phyloP scores from a whole-genome alignment of 176 grass and related monocot genomes.

The Musa beccarii region DNA sequence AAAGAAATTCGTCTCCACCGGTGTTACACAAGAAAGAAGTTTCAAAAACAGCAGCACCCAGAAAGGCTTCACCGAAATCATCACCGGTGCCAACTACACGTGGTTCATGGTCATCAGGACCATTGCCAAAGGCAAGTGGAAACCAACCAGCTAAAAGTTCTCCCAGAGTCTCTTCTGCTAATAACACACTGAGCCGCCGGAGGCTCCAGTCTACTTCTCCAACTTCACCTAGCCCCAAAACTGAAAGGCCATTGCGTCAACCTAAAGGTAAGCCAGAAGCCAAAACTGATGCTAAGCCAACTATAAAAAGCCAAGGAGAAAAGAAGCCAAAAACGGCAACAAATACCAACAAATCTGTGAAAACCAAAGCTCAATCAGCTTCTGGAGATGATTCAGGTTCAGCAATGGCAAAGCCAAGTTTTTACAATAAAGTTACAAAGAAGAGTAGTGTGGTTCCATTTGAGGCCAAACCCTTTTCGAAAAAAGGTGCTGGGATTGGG shows the following conservation, averaged over 20 bases:
- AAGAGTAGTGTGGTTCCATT: slow-evolving; percentile 94
- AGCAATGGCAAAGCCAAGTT: slow-evolving; percentile 33
- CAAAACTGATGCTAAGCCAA: slow-evolving; percentile 9
- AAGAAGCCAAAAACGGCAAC: slow-evolving; percentile 42
- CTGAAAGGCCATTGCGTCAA: slow-evolving; percentile 13
- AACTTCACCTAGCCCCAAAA: slow-evolving; percentile 18
- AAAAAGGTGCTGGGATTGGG: slow-evolving; percentile 46
- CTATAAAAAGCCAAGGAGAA: slow-evolving; percentile 48
- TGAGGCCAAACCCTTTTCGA: slow-evolving; percentile 64
- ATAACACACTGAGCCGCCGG: slow-evolving; percentile 49
- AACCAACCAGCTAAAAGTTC: slow-evolving; percentile 52
- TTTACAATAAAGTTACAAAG: slow-evolving; percentile 74
- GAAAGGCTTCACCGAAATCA: slow-evolving; percentile 56
- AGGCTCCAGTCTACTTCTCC: slow-evolving; percentile 26
- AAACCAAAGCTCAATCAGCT: slow-evolving; percentile 43
- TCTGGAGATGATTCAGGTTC: slow-evolving; percentile 45
- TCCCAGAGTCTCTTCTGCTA: slow-evolving; percentile 30
- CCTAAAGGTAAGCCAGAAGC: slow-evolving; percentile 1
- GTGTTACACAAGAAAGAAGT: slow-evolving; percentile 63
- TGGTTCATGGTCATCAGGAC: slow-evolving; percentile 68
- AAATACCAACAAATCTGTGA: slow-evolving; percentile 37
- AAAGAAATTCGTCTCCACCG: slow-evolving; percentile 86
- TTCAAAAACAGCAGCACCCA: slow-evolving; percentile 48
- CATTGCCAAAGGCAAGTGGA: slow-evolving; percentile 56
- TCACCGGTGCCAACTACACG: slow-evolving; percentile 54